Conservation (phyloP, 129 eudicot genomes). For the Helianthus annuus region DNA sequence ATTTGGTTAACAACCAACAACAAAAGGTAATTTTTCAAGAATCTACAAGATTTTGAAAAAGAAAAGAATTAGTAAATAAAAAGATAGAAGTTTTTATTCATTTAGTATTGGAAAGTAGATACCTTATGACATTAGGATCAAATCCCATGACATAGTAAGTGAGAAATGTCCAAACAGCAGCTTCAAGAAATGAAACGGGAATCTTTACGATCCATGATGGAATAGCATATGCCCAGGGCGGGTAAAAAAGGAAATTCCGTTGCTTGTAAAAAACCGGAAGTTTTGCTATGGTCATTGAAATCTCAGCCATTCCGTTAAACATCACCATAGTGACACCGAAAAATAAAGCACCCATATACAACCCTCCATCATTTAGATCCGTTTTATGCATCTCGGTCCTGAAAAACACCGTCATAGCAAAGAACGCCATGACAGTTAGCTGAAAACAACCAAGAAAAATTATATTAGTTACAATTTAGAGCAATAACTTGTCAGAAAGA, state of each 20-base stretch:
- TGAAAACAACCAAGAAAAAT: constrained; percentile 26
- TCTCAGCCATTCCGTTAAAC: constrained; percentile 76
- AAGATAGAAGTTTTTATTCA: background rate
- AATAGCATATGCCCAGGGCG: constrained; percentile 73
- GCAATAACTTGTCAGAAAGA: background rate
- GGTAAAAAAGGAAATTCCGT: constrained; percentile 74
- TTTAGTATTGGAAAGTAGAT: background rate
- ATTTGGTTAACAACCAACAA: constrained; percentile 47
- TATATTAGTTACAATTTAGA: constrained; percentile 5
- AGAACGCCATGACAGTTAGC: constrained; percentile 45
- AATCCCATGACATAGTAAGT: constrained; percentile 76
- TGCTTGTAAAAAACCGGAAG: constrained; percentile 92
- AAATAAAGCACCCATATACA: constrained; percentile 54
- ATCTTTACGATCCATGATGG: constrained; percentile 72
- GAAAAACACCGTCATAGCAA: constrained; percentile 63
- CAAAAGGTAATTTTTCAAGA: constrained; percentile 46
- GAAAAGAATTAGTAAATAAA: constrained; percentile 20
- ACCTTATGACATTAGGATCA: constrained; percentile 82
- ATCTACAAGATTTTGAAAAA: constrained; percentile 42
- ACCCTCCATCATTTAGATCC: constrained; percentile 39
- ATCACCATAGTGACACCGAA: constrained; percentile 34
- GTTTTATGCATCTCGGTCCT: constrained; percentile 59
- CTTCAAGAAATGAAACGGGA: constrained; percentile 64
- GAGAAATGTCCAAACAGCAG: constrained; percentile 47
- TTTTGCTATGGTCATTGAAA: constrained; percentile 66